Evolutionary conservation across 768 basidiomycete species (phyloP), one percentile per base, ranked within the genome.

Genomic region (Suillus bovinus): DNA sequence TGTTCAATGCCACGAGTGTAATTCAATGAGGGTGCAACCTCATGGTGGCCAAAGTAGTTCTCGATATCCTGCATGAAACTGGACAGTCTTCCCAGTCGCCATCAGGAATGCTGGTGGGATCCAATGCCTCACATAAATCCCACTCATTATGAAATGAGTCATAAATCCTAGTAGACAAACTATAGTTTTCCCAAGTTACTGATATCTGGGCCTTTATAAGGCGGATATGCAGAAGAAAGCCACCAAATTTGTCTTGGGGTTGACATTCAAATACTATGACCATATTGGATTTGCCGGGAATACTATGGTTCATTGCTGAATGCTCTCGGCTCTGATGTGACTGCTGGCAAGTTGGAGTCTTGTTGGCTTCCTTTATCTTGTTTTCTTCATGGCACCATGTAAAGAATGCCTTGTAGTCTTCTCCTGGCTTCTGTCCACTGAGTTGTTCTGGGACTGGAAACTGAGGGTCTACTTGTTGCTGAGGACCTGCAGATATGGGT

Each of bases 101-200:
- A 6, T 42, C 3, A 9, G 41, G 20, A 4, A 20, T 42, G 41
- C 41, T 42, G 41, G 41, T 42, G 9, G 41, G 8, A 42, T 42
- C 41, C 31, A 31, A 5, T 5, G 31, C 31, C 3, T 31, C 56
- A 58, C 34, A 17, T 16, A 58, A 27, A 24, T 58, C 34, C 56
- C 56, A 58, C 56, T 58, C 16, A 14, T 58, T 58, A 27, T 16
- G 8, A 41, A 58, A 58, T 7, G 8, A 17, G 13, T 58, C 56
- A 41, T 36, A 58, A 6, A n/a, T 17, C 8, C 56, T 34, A 2
- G 56, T 58, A 17, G 33, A 9, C 8, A 4, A 6, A 17, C 20
- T 34, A 7, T 41, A 58, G 1, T 10, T 8, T 8, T 36, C 24
- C 56, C 56, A 58, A 20, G 10, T 14, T 2, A 1, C 3, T 8